Evolutionary conservation across 805 yeast genomes (phyloP), one percentile per base, ranked within the genome.

Genomic region (Yarrowia sp.): DNA sequence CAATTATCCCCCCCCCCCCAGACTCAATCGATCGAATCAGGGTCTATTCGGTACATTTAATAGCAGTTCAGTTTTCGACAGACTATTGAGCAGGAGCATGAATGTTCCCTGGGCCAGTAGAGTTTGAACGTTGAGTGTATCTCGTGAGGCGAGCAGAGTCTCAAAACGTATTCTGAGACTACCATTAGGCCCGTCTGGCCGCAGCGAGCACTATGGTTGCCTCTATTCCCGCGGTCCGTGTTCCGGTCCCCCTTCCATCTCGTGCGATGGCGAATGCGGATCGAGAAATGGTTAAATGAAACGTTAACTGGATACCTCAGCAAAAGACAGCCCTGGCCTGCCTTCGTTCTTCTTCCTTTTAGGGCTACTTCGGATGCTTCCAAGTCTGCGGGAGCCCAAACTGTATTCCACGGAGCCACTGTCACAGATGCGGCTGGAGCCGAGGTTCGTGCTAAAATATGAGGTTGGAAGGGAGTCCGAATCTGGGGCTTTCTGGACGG

Each of bases 311-410:
- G 25, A 39, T 24, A 39, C n/a, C 29, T 22, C 29, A 22, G 27
- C 29, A 22, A 39, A 39, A 39, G 46, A 39, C 47, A 42, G 25
- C 32, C 47, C 8, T n/a, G n/a, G n/a, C 31, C 8, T 6, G 14
- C 14, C 32, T 25, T 25, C 47, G 21, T 25, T 42, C 4, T n/a
- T 22, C 41, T 36, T 36, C 41, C 24, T 9, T 36, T 36, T 38
- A 44, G 49, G 49, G 49, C 49, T 44, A 25, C 24, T 12, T 41
- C 49, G 49, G 49, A 44, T 25, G 49, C 33, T 44, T 44, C 49
- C 49, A 44, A 42, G 22, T 22, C 21, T 42, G 32, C 47, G 47
- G 47, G 47, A 42, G 32, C 14, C 44, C 19, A 27, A 44, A 44
- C 49, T 16, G 18, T 44, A 25, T n/a, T 42, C 10, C 10, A 25